These are phyloP conservation scores for Clavaria fumosa DNA, from an alignment of 768 basidiomycete genomes.

Conservation along the genomic window DNA sequence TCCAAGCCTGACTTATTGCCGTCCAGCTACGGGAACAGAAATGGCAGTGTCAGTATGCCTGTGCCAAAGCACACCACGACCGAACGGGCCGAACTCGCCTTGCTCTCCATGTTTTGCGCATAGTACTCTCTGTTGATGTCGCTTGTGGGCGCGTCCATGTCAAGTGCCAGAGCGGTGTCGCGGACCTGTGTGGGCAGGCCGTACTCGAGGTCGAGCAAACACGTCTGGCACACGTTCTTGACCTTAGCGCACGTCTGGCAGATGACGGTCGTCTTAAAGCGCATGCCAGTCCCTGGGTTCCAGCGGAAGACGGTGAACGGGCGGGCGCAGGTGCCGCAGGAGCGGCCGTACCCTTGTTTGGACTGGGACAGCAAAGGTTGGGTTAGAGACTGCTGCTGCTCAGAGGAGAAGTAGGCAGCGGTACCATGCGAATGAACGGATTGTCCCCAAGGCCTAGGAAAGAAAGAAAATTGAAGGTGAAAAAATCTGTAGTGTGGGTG, in stretches of 20 bases:
- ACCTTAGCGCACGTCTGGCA: conserved; percentile 96
- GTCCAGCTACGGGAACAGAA: conserved; percentile 35
- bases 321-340: conserved; percentile 94
- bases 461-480: conserved; percentile 4
- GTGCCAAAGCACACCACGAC: not conserved
- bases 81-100: conserved; percentile 30
- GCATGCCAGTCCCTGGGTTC: conserved; percentile 89
- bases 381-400: not conserved
- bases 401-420: not conserved
- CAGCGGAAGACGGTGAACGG: conserved; percentile 97
- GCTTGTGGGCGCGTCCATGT: conserved; percentile 85
- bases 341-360: conserved; percentile 91
- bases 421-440: conserved; percentile 89
- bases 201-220: conserved; percentile 91
- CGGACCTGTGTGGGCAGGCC: conserved; percentile 93
- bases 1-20: conserved; percentile 54
- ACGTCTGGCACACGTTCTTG: conserved; percentile 95
- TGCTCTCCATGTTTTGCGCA: conserved; percentile 81
- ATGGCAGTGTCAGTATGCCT: no score
- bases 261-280: conserved; percentile 94
- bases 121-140: conserved; percentile 95
- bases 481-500: conserved; percentile 5
- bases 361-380: conserved; percentile 35
- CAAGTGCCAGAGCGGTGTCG: conserved; percentile 79
- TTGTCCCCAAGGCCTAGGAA: conserved; percentile 65